Evolutionary conservation across 805 yeast genomes (phyloP).

Genomic region (Myxozyma nipponensis): DNA sequence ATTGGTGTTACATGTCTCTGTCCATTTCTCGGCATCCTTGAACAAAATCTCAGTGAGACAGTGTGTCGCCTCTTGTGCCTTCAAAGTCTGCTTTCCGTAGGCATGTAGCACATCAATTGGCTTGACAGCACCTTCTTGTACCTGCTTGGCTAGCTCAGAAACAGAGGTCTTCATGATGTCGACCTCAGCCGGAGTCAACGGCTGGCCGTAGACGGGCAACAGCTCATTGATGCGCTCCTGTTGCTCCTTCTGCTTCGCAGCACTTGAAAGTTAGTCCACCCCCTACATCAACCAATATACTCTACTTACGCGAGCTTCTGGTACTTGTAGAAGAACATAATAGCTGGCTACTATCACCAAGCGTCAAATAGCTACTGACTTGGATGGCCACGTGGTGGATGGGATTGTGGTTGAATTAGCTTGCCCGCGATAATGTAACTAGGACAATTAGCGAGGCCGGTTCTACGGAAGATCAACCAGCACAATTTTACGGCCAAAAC

Average conservation of each 20-base stretch:
- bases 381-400: too few relatives aligned
- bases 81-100: conserved; percentile 59
- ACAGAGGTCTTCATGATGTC: conserved; percentile 44
- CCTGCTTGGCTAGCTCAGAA: conserved; percentile 41
- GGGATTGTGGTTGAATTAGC: too few relatives aligned
- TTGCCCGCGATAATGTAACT: too few relatives aligned
- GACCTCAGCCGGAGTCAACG: conserved; percentile 36
- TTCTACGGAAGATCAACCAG: too few relatives aligned
- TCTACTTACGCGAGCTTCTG: conserved; percentile 12
- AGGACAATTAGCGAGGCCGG: too few relatives aligned
- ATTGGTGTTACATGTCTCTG: conserved; percentile 48
- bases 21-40: conserved; percentile 64
- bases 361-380: too few relatives aligned
- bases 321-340: conserved; percentile 3
- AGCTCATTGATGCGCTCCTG: conserved; percentile 36
- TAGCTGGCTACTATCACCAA: too few relatives aligned
- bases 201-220: conserved; percentile 41
- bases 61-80: conserved; percentile 56
- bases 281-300: not conserved
- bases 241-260: conserved; percentile 37
- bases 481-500: too few relatives aligned
- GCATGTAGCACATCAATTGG: conserved; percentile 57
- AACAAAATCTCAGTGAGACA: conserved; percentile 60
- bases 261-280: not conserved
- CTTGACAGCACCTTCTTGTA: conserved; percentile 47